Percentiles rank a stretch among this genome's conserved stretches.
These are phyloP conservation scores for Kernera saxatilis DNA, from an alignment of 345 rosid genomes.

Conservation along the genomic window DNA sequence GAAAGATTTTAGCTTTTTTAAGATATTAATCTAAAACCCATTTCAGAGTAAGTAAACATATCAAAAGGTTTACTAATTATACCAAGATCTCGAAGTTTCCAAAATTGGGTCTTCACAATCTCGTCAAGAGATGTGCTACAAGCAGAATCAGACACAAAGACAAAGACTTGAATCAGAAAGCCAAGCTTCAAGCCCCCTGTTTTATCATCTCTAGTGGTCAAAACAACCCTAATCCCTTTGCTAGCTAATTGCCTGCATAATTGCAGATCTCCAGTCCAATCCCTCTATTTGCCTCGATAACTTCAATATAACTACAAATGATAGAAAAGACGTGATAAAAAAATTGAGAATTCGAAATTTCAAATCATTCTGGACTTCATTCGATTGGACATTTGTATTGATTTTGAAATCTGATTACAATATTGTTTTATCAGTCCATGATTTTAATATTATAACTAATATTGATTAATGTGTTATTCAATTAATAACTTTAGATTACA, in stretches of 20 bases:
- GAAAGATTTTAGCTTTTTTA: not conserved
- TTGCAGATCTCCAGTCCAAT: conserved; percentile 25
- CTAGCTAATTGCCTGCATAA: conserved; percentile 23
- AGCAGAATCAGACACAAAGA: not conserved
- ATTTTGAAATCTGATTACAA: not conserved
- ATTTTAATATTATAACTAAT: no score
- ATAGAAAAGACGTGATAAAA: not conserved
- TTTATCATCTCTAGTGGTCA: conserved; percentile 28
- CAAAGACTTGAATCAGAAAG: not conserved
- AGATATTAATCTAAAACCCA: not conserved
- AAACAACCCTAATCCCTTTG: conserved; percentile 9
- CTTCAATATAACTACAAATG: conserved; percentile 9
- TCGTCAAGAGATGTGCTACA: not conserved
- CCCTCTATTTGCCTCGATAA: conserved; percentile 35
- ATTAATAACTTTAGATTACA: no score
- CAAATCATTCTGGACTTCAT: not conserved
- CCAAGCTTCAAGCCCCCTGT: conserved; percentile 25
- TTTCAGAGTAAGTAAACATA: conserved; percentile 12
- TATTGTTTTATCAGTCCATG: no score
- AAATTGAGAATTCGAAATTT: not conserved
- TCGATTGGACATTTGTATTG: not conserved
- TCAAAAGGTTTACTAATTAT: not conserved
- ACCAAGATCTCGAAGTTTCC: not conserved
- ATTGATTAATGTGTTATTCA: not conserved
- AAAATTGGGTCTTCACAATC: not conserved